Conservation (phyloP, 441 rosid genomes). For the Manihot esculenta region DNA sequence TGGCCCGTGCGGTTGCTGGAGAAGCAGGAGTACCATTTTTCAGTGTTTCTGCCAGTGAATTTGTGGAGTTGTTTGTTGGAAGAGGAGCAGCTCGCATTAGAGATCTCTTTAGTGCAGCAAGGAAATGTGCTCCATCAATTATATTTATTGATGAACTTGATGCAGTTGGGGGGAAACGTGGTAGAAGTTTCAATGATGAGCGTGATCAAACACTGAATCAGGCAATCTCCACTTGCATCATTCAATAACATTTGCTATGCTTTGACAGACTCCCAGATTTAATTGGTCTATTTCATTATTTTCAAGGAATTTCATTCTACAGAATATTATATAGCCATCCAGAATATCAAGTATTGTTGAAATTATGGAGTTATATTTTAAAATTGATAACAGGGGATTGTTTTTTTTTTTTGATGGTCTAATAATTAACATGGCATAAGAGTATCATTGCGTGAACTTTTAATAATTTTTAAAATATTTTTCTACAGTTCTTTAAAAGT, state of each 20-base stretch:
- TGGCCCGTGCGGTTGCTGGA: conserved; percentile 98
- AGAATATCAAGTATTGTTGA: neutral
- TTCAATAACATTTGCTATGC: neutral
- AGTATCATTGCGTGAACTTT: neutral
- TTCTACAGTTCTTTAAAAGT: neutral
- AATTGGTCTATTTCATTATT: neutral
- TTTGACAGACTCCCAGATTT: conserved; percentile 9
- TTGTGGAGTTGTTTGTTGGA: conserved; percentile 93
- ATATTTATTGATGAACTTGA: conserved; percentile 93
- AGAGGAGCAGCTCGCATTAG: conserved; percentile 95
- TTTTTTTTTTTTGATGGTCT: no score
- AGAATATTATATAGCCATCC: neutral
- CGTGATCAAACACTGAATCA: conserved; percentile 96
- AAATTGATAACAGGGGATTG: neutral
- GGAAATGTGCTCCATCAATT: conserved; percentile 75
- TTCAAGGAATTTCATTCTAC: conserved; percentile 3
- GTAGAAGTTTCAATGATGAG: conserved; percentile 96
- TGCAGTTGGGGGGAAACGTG: conserved; percentile 88
- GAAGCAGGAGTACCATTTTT: conserved; percentile 96
- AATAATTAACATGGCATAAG: neutral
- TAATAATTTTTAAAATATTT: neutral
- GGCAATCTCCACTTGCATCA: conserved; percentile 35
- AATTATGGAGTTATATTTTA: neutral
- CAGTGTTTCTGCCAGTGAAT: conserved; percentile 93
- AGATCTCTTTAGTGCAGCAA: conserved; percentile 75